These are phyloP conservation scores for Blastobotrys capitulatus DNA, from an alignment of 1,139 yeast species.

Conservation along the genomic window DNA sequence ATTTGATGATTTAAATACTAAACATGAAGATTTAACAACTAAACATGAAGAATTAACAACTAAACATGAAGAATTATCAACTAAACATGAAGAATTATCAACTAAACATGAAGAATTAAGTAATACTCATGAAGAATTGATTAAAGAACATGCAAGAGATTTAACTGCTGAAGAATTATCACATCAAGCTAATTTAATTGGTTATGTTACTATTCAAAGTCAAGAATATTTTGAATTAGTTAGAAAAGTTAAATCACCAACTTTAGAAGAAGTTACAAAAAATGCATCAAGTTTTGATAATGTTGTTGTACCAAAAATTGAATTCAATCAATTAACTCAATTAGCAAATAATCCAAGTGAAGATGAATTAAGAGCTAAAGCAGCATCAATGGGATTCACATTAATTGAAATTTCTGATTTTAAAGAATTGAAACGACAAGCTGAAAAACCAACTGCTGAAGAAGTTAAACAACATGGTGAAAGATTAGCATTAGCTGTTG, in stretches of 20 bases:
- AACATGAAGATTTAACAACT: neutral
- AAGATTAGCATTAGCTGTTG: conserved; percentile 19
- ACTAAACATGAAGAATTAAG: conserved; percentile 7
- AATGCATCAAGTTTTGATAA: conserved; percentile 18
- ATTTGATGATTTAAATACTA: conserved; percentile 3
- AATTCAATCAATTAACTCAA: conserved; percentile 14
- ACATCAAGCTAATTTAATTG: conserved; percentile 33
- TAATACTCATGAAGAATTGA: conserved; percentile 3
- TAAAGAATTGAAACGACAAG: conserved; percentile 23
- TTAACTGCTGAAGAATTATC: conserved; percentile 31
- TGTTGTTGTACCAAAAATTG: conserved; percentile 15
- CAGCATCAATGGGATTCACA: conserved; percentile 18
- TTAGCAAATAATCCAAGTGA: conserved; percentile 16
- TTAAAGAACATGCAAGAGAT: conserved; percentile 15
- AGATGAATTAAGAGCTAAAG: conserved; percentile 18
- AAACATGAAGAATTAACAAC: neutral
- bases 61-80: conserved; percentile 1
- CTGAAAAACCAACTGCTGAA: conserved; percentile 25
- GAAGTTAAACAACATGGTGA: conserved; percentile 24
- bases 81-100: neutral
- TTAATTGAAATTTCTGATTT: conserved; percentile 22
- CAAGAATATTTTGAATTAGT: conserved; percentile 12
- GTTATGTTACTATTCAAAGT: conserved; percentile 26
- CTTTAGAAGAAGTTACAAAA: conserved; percentile 16
- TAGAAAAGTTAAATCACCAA: conserved; percentile 12